Base-by-base conservation (phyloP, 768 basidiomycete genomes). In the Psilocybe subaeruginosa region DNA sequence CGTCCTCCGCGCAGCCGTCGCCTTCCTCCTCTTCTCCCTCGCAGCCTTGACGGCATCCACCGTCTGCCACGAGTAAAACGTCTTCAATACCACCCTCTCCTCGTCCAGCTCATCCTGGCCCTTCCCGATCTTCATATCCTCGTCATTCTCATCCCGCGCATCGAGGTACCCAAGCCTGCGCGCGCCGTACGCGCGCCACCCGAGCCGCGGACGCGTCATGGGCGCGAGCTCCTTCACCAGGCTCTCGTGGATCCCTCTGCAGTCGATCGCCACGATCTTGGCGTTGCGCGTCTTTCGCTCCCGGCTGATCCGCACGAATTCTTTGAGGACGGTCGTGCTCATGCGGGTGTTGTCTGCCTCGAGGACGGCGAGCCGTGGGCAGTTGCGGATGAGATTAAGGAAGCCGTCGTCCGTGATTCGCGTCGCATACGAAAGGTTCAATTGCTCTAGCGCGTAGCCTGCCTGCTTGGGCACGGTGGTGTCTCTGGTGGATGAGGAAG, bases 31-130 rank as follows among this genome's bases (percentile, higher is more conserved):
- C 77, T 86, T 89, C 79, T 88, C 89, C 69, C 90, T 80, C 56
- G 80, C 82, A 35, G 80, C 77, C 60, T 81, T 80, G 51, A 93
- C 92, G 0, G 87, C 85, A 70, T 94, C 93, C 39, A 95, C 92
- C 8, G 84, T 89, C 78, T 93, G 90, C 90, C 91, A 93, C 52
- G 89, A 86, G 73, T 91, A 89, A 72, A 93, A 95, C 27, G 89
- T 87, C 82, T 93, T 93, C 65, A 95, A 70, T 54, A 92, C 88
- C 27, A 94, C 87, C 27, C 88, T 78, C 68, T 68, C 74, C 67
- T 83, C 80, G 64, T 94, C 92, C 69, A 92, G 92, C 72, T 95
- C 93, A 72, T 93, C 90, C 75, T 92, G 88, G 47, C 88, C 90
- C 74, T 92, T 88, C 48, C 88, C 90, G 8, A 85, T 74, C 72